These are phyloP conservation scores for Beauveria medogensis DNA, from an alignment of 2,329 filamentous ascomycete species.

Conservation along the genomic window DNA sequence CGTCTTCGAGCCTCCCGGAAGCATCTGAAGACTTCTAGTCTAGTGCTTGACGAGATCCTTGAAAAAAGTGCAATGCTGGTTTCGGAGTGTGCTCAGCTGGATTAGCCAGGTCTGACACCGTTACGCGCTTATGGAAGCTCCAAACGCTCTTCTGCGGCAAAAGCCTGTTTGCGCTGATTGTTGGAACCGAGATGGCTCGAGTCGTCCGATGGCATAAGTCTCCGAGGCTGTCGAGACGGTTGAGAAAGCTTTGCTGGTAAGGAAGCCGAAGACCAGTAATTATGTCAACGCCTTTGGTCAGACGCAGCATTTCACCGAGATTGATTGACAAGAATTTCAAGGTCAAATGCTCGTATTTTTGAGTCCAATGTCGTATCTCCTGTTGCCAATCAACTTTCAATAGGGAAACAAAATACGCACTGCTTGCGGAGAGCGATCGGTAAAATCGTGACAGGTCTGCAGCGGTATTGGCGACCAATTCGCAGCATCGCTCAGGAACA, in stretches of 20 bases:
- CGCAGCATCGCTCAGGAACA: background rate
- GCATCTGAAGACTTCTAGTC: background rate
- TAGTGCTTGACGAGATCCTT: background rate
- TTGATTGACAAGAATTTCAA: background rate
- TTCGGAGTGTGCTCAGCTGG: slow-evolving; percentile 19
- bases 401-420: background rate
- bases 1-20: background rate
- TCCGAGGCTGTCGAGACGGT: slow-evolving; percentile 39
- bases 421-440: background rate
- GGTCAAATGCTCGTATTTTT: background rate
- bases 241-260: slow-evolving; percentile 37
- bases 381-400: slow-evolving; percentile 9
- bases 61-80: slow-evolving; percentile 14
- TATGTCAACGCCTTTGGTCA: background rate
- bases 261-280: background rate
- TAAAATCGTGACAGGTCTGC: background rate
- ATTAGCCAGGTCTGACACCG: slow-evolving; percentile 15
- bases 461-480: background rate
- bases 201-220: slow-evolving; percentile 40
- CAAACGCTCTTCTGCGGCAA: slow-evolving; percentile 41
- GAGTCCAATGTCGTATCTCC: background rate
- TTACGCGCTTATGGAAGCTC: slow-evolving; percentile 36
- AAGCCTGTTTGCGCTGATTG: slow-evolving; percentile 47
- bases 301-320: background rate
- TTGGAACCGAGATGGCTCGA: slow-evolving; percentile 42